A percentile compares a stretch with the other conserved stretches of the same genome.
These are phyloP conservation scores for Nitzschia putrida DNA, from an alignment of 108 stramenopile genomes.

Conservation along the genomic window DNA sequence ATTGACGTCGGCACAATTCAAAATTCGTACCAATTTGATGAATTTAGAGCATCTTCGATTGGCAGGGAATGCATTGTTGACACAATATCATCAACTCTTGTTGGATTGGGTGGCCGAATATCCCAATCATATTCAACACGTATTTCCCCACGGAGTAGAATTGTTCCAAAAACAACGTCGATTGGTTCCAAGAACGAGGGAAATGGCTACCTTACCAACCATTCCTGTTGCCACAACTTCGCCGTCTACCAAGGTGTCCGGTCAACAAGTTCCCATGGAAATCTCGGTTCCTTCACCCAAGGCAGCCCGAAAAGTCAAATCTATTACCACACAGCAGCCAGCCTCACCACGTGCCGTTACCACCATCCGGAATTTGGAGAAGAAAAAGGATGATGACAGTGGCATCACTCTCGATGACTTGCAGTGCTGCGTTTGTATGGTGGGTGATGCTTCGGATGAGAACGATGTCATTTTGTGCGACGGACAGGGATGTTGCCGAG, in stretches of 20 bases:
- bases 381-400: conserved; percentile 46
- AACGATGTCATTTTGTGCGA: conserved; percentile 57
- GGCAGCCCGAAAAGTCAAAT: neutral
- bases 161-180: conserved; percentile 26
- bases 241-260: neutral
- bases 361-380: neutral
- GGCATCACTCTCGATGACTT: conserved; percentile 74
- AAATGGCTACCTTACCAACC: conserved; percentile 8
- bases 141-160: conserved; percentile 33
- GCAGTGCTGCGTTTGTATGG: conserved; percentile 67
- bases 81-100: neutral
- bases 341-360: neutral
- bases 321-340: neutral
- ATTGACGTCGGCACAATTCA: conserved; percentile 51
- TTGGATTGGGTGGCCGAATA: conserved; percentile 29
- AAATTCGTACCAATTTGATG: conserved; percentile 49
- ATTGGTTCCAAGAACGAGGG: conserved; percentile 32
- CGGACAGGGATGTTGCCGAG: conserved; percentile 66
- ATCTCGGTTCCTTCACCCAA: conserved; percentile 8
- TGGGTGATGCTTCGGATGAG: conserved; percentile 51
- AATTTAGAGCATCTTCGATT: conserved; percentile 43
- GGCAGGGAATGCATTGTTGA: neutral
- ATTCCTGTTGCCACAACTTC: neutral
- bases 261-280: conserved; percentile 16
- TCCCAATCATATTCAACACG: conserved; percentile 26